Conservation (phyloP, 2,329 filamentous ascomycete genomes). For the Aspergillus texensis region DNA sequence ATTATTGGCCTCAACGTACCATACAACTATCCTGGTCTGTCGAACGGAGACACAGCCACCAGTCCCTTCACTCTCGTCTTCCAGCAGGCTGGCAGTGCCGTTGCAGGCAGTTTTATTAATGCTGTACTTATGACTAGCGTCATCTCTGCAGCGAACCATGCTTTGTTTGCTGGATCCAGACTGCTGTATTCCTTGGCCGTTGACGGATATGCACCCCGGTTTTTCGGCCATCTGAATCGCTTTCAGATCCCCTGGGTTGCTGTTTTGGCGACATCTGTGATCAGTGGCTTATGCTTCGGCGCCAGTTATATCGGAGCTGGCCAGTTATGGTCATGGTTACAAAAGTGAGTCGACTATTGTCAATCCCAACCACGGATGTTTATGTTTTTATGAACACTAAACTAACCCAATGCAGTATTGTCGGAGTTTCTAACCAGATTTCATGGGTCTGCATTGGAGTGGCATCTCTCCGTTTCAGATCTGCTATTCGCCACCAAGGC, state of each 20-base stretch:
- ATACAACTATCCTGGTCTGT: constrained; percentile 54
- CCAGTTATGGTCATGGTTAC: constrained; percentile 67
- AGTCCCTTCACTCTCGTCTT: constrained; percentile 66
- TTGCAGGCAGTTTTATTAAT: constrained; percentile 62
- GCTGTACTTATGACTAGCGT: constrained; percentile 63
- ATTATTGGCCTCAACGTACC: constrained; percentile 63
- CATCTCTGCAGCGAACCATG: constrained; percentile 62
- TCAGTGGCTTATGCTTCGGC: constrained; percentile 64
- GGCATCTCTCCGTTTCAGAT: constrained; percentile 66
- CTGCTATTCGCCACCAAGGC: constrained; percentile 59
- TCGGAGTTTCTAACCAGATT: constrained; percentile 69
- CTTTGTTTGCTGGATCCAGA: constrained; percentile 59
- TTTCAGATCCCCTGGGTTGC: constrained; percentile 57
- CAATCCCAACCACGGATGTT: not conserved
- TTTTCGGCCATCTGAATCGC: constrained; percentile 56
- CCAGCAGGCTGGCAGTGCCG: constrained; percentile 57
- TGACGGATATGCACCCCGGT: constrained; percentile 58
- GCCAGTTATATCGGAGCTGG: constrained; percentile 68
- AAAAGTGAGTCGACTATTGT: constrained; percentile 53
- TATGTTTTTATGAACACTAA: constrained; percentile 3
- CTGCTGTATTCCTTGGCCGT: constrained; percentile 60
- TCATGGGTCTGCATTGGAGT: constrained; percentile 66
- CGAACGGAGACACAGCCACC: constrained; percentile 47
- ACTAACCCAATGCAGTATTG: constrained; percentile 48
- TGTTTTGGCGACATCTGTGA: constrained; percentile 56